A percentile compares a stretch with the other conserved stretches of the same genome.
These are phyloP conservation scores for Scenedesmus sp. DNA, from an alignment of 163 green algal species.

Conservation along the genomic window DNA sequence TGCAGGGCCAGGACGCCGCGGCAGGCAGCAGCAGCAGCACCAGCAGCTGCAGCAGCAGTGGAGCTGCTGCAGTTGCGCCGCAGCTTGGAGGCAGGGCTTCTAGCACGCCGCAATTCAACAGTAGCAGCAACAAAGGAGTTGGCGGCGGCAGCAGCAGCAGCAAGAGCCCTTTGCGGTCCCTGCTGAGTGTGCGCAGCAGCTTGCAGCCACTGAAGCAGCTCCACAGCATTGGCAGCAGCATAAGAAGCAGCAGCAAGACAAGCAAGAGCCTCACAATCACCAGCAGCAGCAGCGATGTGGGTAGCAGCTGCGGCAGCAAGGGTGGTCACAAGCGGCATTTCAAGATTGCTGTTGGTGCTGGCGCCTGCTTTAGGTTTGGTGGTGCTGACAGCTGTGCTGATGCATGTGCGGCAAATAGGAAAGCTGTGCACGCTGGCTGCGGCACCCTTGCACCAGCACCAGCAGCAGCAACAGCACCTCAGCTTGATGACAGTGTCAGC, in stretches of 20 bases:
- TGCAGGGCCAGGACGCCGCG: neutral
- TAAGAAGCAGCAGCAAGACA: neutral
- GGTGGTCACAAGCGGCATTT: neutral
- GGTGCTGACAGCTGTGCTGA: neutral
- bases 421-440: neutral
- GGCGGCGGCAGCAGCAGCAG: neutral
- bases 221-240: neutral
- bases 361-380: conserved; percentile 19
- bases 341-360: neutral
- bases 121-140: neutral
- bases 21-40: neutral
- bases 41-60: neutral
- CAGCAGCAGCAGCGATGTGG: neutral
- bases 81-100: neutral
- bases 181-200: neutral
- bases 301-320: neutral
- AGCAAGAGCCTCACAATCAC: neutral
- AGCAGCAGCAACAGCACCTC: neutral
- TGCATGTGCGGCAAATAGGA: neutral
- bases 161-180: neutral
- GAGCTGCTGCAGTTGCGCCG: neutral
- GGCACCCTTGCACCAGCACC: neutral
- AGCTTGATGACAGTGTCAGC: neutral
- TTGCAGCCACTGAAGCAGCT: neutral
- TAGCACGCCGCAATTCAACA: neutral